phyloP scores from a whole-genome alignment of 495 filamentous ascomycete genomes.

The Penicillium silybi region DNA sequence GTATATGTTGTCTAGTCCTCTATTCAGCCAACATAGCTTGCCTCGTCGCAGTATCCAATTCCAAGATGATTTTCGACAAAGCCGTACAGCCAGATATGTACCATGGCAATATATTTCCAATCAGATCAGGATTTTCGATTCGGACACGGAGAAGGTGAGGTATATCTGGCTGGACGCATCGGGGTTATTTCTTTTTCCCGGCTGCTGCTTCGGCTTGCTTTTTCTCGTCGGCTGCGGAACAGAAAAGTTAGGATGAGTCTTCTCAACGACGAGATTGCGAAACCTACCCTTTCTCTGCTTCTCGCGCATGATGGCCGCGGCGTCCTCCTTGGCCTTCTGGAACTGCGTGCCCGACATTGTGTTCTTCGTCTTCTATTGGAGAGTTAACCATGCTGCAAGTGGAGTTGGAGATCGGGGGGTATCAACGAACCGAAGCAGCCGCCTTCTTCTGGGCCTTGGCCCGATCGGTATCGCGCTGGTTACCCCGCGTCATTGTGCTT shows the following conservation, averaged over 20 bases:
- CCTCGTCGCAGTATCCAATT: neutral
- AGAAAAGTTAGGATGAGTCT: neutral
- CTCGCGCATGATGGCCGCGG: conserved; percentile 79
- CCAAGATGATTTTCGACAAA: no score
- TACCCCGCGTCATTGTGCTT: conserved; percentile 78
- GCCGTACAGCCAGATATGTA: neutral
- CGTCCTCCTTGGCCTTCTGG: conserved; percentile 67
- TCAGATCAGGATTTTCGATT: neutral
- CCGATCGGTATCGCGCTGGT: conserved; percentile 86
- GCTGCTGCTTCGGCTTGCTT: conserved; percentile 21
- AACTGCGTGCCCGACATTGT: conserved; percentile 61
- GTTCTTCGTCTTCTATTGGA: conserved; percentile 60
- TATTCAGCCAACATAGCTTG: neutral
- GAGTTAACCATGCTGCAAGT: conserved; percentile 3
- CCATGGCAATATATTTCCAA: neutral
- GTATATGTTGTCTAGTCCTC: neutral
- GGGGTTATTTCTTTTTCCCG: conserved; percentile 23
- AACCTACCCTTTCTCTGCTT: conserved; percentile 79
- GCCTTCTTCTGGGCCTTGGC: conserved; percentile 73
- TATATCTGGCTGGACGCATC: neutral
- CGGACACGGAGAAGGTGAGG: neutral
- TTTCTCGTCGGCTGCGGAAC: conserved; percentile 29
- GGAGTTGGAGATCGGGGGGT: conserved; percentile 5
- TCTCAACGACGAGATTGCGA: neutral
- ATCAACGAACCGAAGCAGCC: conserved; percentile 37